These are phyloP conservation scores for Stagonosporopsis cucurbitacearum DNA, from an alignment of 2,329 filamentous ascomycete species.

Conservation along the genomic window DNA sequence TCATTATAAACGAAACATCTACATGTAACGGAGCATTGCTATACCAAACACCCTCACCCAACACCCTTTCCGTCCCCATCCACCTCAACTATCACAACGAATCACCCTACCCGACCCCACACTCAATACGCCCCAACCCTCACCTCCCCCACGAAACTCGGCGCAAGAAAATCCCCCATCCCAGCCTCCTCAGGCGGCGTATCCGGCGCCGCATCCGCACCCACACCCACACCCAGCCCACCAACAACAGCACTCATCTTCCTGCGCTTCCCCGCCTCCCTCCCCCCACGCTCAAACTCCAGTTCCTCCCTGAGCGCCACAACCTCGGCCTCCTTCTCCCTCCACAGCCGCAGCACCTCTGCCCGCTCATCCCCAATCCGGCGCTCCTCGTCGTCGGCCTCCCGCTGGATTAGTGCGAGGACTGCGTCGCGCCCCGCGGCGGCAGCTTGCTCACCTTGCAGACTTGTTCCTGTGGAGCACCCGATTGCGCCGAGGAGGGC, in stretches of 20 bases:
- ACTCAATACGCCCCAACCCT: conserved; percentile 19
- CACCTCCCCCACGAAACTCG: conserved; percentile 33
- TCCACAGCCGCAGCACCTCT: conserved; percentile 31
- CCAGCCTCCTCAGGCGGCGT: conserved; percentile 36
- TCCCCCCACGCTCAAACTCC: conserved; percentile 10
- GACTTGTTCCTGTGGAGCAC: conserved; percentile 60
- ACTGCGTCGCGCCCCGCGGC: conserved; percentile 59
- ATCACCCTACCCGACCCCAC: neutral
- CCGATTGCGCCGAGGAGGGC: conserved; percentile 60
- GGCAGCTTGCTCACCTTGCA: conserved; percentile 60
- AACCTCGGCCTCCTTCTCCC: conserved; percentile 32
- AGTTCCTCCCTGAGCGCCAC: conserved; percentile 27
- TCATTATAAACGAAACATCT: too few species aligned
- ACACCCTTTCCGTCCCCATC: too few species aligned
- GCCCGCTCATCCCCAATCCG: conserved; percentile 29
- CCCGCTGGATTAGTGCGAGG: conserved; percentile 31
- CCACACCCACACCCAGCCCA: neutral
- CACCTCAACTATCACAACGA: too few species aligned
- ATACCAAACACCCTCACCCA: too few species aligned
- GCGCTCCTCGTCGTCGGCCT: conserved; percentile 26
- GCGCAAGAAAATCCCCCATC: conserved; percentile 13
- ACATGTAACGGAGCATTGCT: too few species aligned
- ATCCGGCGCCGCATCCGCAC: conserved; percentile 21
- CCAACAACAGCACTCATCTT: conserved; percentile 23
- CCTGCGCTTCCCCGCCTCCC: conserved; percentile 22